Evolutionary conservation across 306 rosid genomes (phyloP).

Genomic region (Cicer cuneatum): DNA sequence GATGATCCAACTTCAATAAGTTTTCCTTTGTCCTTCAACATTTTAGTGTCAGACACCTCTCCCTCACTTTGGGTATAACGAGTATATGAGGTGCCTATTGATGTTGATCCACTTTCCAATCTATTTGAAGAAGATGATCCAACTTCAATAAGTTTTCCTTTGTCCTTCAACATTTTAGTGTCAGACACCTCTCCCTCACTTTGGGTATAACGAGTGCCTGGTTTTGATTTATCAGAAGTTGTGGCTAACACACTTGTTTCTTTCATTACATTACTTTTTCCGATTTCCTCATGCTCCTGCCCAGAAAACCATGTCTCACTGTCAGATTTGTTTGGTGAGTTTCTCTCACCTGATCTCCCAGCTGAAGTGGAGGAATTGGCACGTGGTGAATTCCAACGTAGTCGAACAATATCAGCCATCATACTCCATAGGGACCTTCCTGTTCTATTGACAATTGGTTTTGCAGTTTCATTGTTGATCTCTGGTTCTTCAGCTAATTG

Average conservation of each 20-base stretch:
- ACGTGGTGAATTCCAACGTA: conserved; percentile 71
- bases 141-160: conserved; percentile 57
- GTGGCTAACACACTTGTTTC: conserved; percentile 48
- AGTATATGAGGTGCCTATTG: conserved; percentile 55
- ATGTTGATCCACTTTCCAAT: conserved; percentile 54
- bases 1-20: conserved; percentile 61
- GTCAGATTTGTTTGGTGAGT: conserved; percentile 67
- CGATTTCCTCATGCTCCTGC: conserved; percentile 67
- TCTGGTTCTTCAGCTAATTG: conserved; percentile 55
- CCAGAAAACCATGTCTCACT: conserved; percentile 80
- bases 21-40: conserved; percentile 50
- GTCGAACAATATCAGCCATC: conserved; percentile 64
- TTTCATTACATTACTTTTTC: conserved; percentile 47
- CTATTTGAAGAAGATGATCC: conserved; percentile 55
- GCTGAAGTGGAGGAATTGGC: conserved; percentile 60
- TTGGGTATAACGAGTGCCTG: conserved; percentile 37
- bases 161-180: conserved; percentile 48
- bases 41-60: conserved; percentile 48
- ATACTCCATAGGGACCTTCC: conserved; percentile 79
- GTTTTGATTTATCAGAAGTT: conserved; percentile 55
- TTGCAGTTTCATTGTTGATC: conserved; percentile 47
- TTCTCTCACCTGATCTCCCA: conserved; percentile 60
- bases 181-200: conserved; percentile 54
- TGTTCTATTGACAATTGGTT: conserved; percentile 64
- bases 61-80: conserved; percentile 50